These are phyloP conservation scores for Rutstroemia sydowiana DNA, from an alignment of 2,329 filamentous ascomycete species.

Conservation along the genomic window DNA sequence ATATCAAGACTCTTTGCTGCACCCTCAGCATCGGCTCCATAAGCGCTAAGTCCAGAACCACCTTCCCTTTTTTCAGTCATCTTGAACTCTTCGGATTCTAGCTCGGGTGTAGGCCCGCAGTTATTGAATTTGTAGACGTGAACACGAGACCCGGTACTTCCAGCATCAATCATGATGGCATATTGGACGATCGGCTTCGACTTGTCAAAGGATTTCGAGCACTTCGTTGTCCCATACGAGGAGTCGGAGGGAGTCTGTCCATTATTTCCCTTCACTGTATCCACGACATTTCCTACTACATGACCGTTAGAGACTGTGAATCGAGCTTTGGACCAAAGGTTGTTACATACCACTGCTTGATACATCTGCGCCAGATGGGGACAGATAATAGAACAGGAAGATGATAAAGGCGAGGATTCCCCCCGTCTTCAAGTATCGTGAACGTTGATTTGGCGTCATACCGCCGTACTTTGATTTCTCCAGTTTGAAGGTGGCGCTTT, in stretches of 20 bases:
- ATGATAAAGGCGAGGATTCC: conserved; percentile 53
- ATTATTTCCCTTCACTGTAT: conserved; percentile 20
- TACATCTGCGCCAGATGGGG: conserved; percentile 43
- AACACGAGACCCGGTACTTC: conserved; percentile 94
- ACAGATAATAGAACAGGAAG: conserved; percentile 57
- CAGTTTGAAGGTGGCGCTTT: conserved; percentile 36
- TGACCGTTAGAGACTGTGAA: conserved; percentile 1
- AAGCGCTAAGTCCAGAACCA: conserved; percentile 70
- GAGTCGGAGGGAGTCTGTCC: conserved; percentile 52
- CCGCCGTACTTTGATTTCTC: conserved; percentile 49
- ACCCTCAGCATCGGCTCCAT: conserved; percentile 74
- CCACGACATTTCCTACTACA: conserved; percentile 17
- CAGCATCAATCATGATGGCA: conserved; percentile 97
- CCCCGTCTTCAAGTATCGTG: conserved; percentile 58
- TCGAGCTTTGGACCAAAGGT: background rate
- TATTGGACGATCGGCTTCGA: conserved; percentile 95
- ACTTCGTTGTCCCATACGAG: conserved; percentile 63
- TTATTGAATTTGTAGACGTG: conserved; percentile 99
- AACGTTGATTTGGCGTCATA: conserved; percentile 57
- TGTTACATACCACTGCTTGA: conserved; percentile 20
- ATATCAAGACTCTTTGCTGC: conserved; percentile 86
- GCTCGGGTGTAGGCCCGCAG: conserved; percentile 88
- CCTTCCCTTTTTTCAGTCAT: conserved; percentile 84
- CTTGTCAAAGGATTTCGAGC: conserved; percentile 74
- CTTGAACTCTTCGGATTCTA: conserved; percentile 88